A percentile compares a stretch with the other conserved stretches of the same genome.
These are phyloP conservation scores for Coemansia sp. DNA, from an alignment of 192 early-diverging fungal species.

Conservation along the genomic window DNA sequence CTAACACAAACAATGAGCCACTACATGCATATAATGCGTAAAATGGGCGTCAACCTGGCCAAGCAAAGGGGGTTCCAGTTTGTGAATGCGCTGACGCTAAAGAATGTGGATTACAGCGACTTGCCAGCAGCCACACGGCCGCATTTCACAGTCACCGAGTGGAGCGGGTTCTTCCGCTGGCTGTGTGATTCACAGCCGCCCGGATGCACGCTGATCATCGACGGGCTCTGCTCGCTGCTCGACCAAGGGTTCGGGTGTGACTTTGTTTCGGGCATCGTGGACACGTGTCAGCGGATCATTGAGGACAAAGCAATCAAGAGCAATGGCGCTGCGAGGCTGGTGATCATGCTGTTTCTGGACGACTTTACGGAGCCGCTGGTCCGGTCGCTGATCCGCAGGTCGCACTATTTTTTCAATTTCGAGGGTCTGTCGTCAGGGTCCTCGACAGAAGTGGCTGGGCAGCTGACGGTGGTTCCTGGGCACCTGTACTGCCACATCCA, in stretches of 20 bases:
- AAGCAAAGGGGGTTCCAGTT: slow-evolving; percentile 19
- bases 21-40: slow-evolving; percentile 51
- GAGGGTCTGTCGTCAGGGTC: slow-evolving; percentile 32
- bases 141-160: slow-evolving; percentile 22
- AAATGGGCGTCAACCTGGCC: slow-evolving; percentile 33
- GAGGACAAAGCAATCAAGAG: slow-evolving; percentile 1
- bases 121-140: slow-evolving; percentile 28
- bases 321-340: slow-evolving; percentile 6
- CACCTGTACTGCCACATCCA: slow-evolving; percentile 36
- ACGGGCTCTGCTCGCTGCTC: slow-evolving; percentile 34
- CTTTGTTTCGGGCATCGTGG: slow-evolving; percentile 13
- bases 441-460: slow-evolving; percentile 40
- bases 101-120: not conserved
- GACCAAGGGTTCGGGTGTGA: slow-evolving; percentile 17
- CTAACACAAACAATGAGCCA: slow-evolving; percentile 42
- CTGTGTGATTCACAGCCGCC: slow-evolving; percentile 3
- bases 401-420: slow-evolving; percentile 37
- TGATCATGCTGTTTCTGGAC: slow-evolving; percentile 31
- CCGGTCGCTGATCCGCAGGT: slow-evolving; percentile 15
- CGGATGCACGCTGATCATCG: slow-evolving; percentile 15
- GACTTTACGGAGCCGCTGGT: slow-evolving; percentile 26
- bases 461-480: slow-evolving; percentile 38
- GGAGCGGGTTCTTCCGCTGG: slow-evolving; percentile 29
- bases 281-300: slow-evolving; percentile 24
- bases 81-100: slow-evolving; percentile 18